Base-by-base conservation (phyloP, 495 filamentous ascomycete species). In the Cryomyces minteri region DNA sequence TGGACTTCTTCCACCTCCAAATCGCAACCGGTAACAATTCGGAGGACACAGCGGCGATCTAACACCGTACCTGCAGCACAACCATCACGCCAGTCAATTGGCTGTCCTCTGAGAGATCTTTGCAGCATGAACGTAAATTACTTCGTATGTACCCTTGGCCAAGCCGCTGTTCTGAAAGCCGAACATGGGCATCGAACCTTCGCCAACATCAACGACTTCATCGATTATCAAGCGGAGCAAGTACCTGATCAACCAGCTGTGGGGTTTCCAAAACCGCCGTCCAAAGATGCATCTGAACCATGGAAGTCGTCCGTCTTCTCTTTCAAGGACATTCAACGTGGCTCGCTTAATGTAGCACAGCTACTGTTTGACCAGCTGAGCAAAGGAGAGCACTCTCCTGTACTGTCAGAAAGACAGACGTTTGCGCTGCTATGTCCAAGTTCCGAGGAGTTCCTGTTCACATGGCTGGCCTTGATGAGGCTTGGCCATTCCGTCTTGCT, bases 91-190 rank as follows among this genome's bases (percentile, higher is more conserved):
- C 18, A 25, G 18, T 25, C 18, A 25, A 25, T 2, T 25, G 18
- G 18, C 18, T 25, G 18, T 25, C 18, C 18, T 25, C 34, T 37
- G 34, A 12, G 34, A 37, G 12, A 12, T 1, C 8, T 37, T 9
- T 9, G 12, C 12, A 11, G 40, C 8, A 52, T 52, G 50, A 43
- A 49, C 1, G n/a, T 46, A 7, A 71, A 65, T 41, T 70, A 73
- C 54, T 74, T 74, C 44, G 58, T 62, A 7, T 72, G 67, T 49
- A 72, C 70, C 5, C 58, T 74, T 18, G 70, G 66, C 8, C 57
- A 71, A 53, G 70, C 68, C 5, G 54, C 52, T 3, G 14, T 12
- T 1, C 18, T 67, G n/a, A 64, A 62, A 39, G 40, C 38, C 4
- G 44, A 36, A 5, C 40, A 46, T 6, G 54, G 54, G 12, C 18